phyloP scores from a whole-genome alignment of 78 protist genomes.

The Reticulomyxa filosa region DNA sequence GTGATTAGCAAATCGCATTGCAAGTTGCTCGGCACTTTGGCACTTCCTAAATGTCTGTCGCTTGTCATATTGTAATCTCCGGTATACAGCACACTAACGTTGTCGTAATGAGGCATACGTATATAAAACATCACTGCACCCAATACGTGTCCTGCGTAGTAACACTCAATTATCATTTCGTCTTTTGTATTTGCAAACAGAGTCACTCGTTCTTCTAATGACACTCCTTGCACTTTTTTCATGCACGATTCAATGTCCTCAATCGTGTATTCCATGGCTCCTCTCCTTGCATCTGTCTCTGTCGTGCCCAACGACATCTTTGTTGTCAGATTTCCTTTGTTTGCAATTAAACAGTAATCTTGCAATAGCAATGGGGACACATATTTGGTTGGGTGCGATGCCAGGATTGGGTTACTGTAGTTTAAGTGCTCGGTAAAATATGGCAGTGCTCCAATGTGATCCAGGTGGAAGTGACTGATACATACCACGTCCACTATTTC shows the following conservation, averaged over 20 bases:
- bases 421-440: slow-evolving; percentile 58
- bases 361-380: slow-evolving; percentile 68
- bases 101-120: background rate
- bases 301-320: background rate
- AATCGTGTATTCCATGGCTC: slow-evolving; percentile 47
- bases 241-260: slow-evolving; percentile 54
- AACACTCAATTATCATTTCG: slow-evolving; percentile 52
- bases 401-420: slow-evolving; percentile 72
- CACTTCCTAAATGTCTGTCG: slow-evolving; percentile 73
- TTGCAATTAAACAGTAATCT: slow-evolving; percentile 30
- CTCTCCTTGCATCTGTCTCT: slow-evolving; percentile 42
- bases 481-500: slow-evolving; percentile 10
- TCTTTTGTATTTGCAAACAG: slow-evolving; percentile 31
- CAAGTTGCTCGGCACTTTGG: background rate
- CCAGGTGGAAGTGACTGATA: slow-evolving; percentile 61
- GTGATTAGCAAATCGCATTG: slow-evolving; percentile 73
- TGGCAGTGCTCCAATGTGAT: slow-evolving; percentile 94
- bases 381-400: slow-evolving; percentile 83
- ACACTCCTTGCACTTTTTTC: slow-evolving; percentile 36
- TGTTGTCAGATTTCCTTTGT: slow-evolving; percentile 28
- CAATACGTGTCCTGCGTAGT: slow-evolving; percentile 90
- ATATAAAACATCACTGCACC: slow-evolving; percentile 81
- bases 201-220: slow-evolving; percentile 44
- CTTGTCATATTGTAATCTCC: slow-evolving; percentile 97
- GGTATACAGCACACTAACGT: slow-evolving; percentile 66